These are phyloP conservation scores for Plasmopara halstedii DNA, from an alignment of 352 stramenopile genomes.

Conservation along the genomic window DNA sequence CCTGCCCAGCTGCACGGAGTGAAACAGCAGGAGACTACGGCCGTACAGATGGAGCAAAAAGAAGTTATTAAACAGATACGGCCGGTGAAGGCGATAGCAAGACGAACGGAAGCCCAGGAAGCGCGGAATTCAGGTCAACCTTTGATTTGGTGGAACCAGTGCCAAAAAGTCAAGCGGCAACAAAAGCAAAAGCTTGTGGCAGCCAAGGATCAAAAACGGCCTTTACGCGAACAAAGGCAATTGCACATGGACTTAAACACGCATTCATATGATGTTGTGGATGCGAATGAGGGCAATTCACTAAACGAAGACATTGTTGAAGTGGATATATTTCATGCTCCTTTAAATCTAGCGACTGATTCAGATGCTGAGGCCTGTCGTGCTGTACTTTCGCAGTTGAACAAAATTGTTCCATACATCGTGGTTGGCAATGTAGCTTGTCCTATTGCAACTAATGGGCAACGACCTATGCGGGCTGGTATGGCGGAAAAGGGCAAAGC, in stretches of 20 bases:
- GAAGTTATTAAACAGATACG: constrained; percentile 5
- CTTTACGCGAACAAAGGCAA: constrained; percentile 13
- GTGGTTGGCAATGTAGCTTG: constrained; percentile 55
- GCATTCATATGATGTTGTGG: background rate
- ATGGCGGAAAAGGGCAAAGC: constrained; percentile 1
- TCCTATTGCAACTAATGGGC: constrained; percentile 28
- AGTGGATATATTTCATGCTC: constrained; percentile 35
- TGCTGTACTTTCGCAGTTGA: constrained; percentile 44
- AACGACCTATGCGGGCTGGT: background rate
- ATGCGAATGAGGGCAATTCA: constrained; percentile 3
- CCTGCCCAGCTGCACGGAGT: constrained; percentile 11
- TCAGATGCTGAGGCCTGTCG: constrained; percentile 44
- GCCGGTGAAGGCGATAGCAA: constrained; percentile 8
- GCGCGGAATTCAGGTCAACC: background rate
- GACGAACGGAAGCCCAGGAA: background rate
- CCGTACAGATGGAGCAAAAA: constrained; percentile 10
- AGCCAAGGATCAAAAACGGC: constrained; percentile 14
- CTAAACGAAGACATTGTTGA: constrained; percentile 8
- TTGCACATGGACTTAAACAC: background rate
- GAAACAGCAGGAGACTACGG: constrained; percentile 7
- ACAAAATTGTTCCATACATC: constrained; percentile 42
- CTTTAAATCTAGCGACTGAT: constrained; percentile 27
- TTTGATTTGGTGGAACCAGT: constrained; percentile 8
- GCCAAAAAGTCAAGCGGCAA: constrained; percentile 26
- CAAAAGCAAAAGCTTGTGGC: constrained; percentile 16